Evolutionary conservation across 1,284 basidiomycete genomes (phyloP).

Genomic region (Inonotus obliquus): DNA sequence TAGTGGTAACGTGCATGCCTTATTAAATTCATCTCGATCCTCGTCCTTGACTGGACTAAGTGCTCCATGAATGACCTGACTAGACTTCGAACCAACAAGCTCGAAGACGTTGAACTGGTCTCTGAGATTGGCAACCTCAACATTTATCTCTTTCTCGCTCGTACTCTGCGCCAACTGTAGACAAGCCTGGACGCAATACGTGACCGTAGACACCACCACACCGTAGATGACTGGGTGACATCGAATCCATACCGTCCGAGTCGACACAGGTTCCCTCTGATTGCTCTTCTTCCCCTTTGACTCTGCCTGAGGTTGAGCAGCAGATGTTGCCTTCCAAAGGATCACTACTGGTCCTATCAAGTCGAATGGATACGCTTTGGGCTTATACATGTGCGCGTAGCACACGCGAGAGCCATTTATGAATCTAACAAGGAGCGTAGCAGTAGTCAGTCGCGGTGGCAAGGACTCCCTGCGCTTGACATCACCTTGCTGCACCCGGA

Average conservation of each 20-base stretch:
- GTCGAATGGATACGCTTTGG: slow-evolving; percentile 60
- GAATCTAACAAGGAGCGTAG: slow-evolving; percentile 37
- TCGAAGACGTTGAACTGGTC: slow-evolving; percentile 78
- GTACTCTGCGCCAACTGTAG: slow-evolving; percentile 39
- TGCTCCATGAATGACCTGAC: slow-evolving; percentile 71
- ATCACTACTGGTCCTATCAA: slow-evolving; percentile 69
- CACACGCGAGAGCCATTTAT: slow-evolving; percentile 50
- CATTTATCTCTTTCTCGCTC: slow-evolving; percentile 29
- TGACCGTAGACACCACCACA: slow-evolving; percentile 49
- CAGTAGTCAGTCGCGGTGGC: not conserved
- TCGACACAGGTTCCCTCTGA: slow-evolving; percentile 15
- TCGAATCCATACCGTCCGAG: slow-evolving; percentile 65
- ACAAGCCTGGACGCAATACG: slow-evolving; percentile 43
- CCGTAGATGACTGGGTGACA: slow-evolving; percentile 72
- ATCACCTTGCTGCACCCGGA: slow-evolving; percentile 54
- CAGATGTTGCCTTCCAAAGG: slow-evolving; percentile 56
- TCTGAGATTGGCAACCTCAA: slow-evolving; percentile 68
- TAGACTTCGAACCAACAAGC: slow-evolving; percentile 80
- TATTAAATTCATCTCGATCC: slow-evolving; percentile 51
- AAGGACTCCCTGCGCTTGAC: not conserved
- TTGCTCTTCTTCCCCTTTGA: slow-evolving; percentile 24
- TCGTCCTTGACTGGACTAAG: slow-evolving; percentile 54
- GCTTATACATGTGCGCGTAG: slow-evolving; percentile 61
- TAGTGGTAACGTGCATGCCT: slow-evolving; percentile 36
- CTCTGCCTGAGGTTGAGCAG: slow-evolving; percentile 20